These are phyloP conservation scores for Clonostachys rhizophaga DNA, from an alignment of 2,329 filamentous ascomycete genomes.

Conservation along the genomic window DNA sequence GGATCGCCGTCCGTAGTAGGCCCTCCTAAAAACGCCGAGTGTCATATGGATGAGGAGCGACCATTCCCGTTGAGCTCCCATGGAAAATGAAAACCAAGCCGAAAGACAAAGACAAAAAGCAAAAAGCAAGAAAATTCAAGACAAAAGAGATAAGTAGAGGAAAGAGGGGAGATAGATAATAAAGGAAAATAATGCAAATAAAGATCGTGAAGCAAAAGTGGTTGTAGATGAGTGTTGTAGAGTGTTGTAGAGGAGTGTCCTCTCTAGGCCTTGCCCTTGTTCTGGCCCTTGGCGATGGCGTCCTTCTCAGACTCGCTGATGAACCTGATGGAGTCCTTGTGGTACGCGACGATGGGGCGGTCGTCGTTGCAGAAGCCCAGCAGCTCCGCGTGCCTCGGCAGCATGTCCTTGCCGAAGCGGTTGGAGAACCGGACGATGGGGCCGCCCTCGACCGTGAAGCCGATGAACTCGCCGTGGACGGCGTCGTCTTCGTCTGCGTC, in stretches of 20 bases:
- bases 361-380: slow-evolving; percentile 26
- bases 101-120: no score
- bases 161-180: neutral
- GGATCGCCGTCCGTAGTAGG: no score
- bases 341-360: slow-evolving; percentile 31
- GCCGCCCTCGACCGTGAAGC: slow-evolving; percentile 37
- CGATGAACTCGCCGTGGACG: slow-evolving; percentile 29
- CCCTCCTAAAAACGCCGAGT: no score
- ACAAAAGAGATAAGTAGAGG: no score
- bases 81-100: no score
- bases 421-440: slow-evolving; percentile 38
- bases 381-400: slow-evolving; percentile 24
- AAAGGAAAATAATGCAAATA: neutral
- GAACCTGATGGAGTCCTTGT: slow-evolving; percentile 24
- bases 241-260: neutral
- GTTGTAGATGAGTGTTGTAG: neutral
- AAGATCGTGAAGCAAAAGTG: neutral
- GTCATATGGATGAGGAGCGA: no score
- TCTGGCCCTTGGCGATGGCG: neutral
- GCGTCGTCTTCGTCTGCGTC: slow-evolving; percentile 25
- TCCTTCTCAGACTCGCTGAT: slow-evolving; percentile 10
- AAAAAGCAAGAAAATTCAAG: no score
- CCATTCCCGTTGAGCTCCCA: no score
- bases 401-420: slow-evolving; percentile 13
- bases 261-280: neutral